phyloP scores from a whole-genome alignment of 1,284 basidiomycete species.

The Amylostereum areolatum region DNA sequence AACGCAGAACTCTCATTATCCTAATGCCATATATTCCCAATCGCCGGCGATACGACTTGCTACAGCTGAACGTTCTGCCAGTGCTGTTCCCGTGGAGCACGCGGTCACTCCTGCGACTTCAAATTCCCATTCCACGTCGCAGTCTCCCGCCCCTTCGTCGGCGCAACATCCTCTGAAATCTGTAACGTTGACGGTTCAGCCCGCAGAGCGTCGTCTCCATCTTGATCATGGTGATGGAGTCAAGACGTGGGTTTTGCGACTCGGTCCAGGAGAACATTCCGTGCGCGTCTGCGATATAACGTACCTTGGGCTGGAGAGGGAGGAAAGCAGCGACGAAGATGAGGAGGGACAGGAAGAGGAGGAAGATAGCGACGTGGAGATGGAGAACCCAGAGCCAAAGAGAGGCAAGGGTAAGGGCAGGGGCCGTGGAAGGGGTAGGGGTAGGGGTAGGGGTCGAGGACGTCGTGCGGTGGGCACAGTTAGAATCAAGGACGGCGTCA shows the following conservation, averaged over 20 bases:
- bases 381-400: conserved; percentile 15
- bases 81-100: conserved; percentile 4
- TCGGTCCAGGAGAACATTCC: conserved; percentile 46
- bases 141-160: conserved; percentile 36
- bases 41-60: too few relatives aligned
- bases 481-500: conserved; percentile 22
- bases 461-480: conserved; percentile 6
- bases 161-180: conserved; percentile 25
- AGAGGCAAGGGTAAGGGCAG: conserved; percentile 13
- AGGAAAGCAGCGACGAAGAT: conserved; percentile 22
- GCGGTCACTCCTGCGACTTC: conserved; percentile 4
- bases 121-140: conserved; percentile 24
- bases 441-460: not conserved
- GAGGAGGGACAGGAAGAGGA: conserved; percentile 14
- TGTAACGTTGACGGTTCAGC: conserved; percentile 47
- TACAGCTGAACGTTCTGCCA: too few relatives aligned
- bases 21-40: too few relatives aligned
- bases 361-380: conserved; percentile 18
- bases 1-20: too few relatives aligned
- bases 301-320: conserved; percentile 46
- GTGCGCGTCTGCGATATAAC: conserved; percentile 46
- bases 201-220: conserved; percentile 47
- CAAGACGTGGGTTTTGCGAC: conserved; percentile 57
- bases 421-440: not conserved
- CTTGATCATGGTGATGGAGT: conserved; percentile 62